Conservation (phyloP, 352 stramenopile species). For the Plasmopara halstedii region DNA sequence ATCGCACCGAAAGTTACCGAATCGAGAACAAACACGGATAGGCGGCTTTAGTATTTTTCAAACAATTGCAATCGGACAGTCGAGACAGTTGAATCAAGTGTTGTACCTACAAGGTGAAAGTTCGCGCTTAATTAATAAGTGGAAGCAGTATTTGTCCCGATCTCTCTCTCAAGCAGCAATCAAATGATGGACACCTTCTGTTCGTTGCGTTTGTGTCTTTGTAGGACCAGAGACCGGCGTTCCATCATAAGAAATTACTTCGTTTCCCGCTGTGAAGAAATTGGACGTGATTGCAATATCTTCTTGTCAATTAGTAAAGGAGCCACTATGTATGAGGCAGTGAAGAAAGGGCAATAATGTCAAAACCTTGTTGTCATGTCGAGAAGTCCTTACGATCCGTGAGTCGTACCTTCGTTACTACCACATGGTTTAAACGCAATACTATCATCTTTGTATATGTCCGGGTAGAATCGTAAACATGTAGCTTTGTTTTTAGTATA, state of each 20-base stretch:
- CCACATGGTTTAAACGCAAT: slow-evolving; percentile 6
- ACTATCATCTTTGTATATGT: too few relatives aligned
- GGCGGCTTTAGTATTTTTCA: background rate
- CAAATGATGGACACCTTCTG: background rate
- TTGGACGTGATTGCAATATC: too few relatives aligned
- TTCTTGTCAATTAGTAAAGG: too few relatives aligned
- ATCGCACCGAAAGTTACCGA: too few relatives aligned
- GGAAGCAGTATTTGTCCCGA: too few relatives aligned
- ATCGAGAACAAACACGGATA: too few relatives aligned
- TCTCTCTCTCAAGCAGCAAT: too few relatives aligned
- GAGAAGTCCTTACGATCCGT: slow-evolving; percentile 2
- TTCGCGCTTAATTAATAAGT: too few relatives aligned
- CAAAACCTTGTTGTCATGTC: slow-evolving; percentile 10
- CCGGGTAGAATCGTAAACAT: too few relatives aligned
- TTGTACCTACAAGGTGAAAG: too few relatives aligned
- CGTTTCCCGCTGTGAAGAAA: slow-evolving; percentile 1
- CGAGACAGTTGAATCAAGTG: too few relatives aligned
- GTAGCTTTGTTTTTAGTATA: too few relatives aligned
- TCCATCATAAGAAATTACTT: background rate
- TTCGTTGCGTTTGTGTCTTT: background rate
- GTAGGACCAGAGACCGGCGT: background rate
- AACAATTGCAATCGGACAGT: background rate
- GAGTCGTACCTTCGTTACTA: slow-evolving; percentile 5
- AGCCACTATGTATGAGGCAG: slow-evolving; percentile 1
- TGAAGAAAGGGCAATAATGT: slow-evolving; percentile 9